Evolutionary conservation across 2,329 filamentous ascomycete species (phyloP), one percentile per base, ranked within the genome.

Genomic region (Colletotrichum trifolii): DNA sequence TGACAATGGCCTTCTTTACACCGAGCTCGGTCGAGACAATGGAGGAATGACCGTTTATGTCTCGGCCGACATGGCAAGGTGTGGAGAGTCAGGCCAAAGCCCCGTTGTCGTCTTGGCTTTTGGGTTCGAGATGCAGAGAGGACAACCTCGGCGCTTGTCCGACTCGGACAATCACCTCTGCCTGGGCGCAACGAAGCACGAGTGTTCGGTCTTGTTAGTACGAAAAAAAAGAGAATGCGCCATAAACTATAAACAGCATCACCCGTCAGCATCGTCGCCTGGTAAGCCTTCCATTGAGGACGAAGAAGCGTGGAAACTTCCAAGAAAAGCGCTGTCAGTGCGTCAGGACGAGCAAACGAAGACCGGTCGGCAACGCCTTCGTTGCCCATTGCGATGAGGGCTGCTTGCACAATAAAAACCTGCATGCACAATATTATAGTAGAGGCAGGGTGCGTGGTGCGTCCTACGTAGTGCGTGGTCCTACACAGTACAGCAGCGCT

Each of bases 301-400:
- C 17, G 34, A 53, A 46, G 45, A 17, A 55, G 47, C 39, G 43
- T 52, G 15, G 8, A 15, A 38, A 34, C 11, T 48, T 53, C 63
- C 57, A 65, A 65, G 58, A 62, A 65, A 65, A 65, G 58, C 34
- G 52, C 52, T 57, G 63, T 62, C 62, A 62, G 15, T 56, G 58
- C 63, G 10, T 65, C 58, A 62, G 58, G 52, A 36, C 63, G 36
- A 43, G 9, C 58, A 48, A 58, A 35, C 52, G 13, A 56, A 61
- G 17, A 39, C 25, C 47, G 34, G 38, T 39, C 46, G 15, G 45
- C 39, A 53, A 57, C 58, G 42, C 58, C 25, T 11, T 62, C n/a
- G 62, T 65, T 65, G 62, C 58, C 42, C 40, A 57, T 54, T 52
- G 64, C 25, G 48, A 66, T 54, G 43, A 47, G 25, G 36, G 59